Evolutionary conservation across 2,329 filamentous ascomycete species (phyloP).

Genomic region (Pseudocercospora cruenta): DNA sequence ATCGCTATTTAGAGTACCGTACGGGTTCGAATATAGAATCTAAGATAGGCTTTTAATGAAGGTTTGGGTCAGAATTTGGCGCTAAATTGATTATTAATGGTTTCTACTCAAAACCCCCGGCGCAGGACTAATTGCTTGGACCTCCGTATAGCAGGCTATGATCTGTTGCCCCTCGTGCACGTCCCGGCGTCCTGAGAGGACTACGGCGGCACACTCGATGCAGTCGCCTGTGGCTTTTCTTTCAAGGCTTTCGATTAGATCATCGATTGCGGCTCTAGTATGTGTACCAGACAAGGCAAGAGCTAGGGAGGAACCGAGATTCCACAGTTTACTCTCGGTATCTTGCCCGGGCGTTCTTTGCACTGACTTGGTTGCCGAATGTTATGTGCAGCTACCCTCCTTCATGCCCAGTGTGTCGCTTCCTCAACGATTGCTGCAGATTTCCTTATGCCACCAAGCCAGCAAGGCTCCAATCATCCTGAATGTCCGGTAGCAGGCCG

Average conservation of each 20-base stretch:
- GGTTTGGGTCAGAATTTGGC: too few relatives aligned
- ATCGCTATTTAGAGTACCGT: too few relatives aligned
- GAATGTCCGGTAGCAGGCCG: conserved; percentile 29
- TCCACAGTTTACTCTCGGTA: not conserved
- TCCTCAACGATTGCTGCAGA: not conserved
- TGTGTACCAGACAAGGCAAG: conserved; percentile 2
- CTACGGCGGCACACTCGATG: not conserved
- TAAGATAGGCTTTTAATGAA: too few relatives aligned
- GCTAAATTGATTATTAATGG: too few relatives aligned
- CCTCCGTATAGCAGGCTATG: too few relatives aligned
- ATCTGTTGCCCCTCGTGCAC: too few relatives aligned
- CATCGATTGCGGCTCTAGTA: not conserved
- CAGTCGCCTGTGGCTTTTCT: conserved; percentile 4
- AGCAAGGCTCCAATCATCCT: conserved; percentile 9
- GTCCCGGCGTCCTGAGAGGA: too few relatives aligned
- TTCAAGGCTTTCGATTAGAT: not conserved
- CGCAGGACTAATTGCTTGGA: too few relatives aligned
- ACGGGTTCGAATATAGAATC: too few relatives aligned
- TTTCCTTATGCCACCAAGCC: conserved; percentile 3
- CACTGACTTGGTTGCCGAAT: not conserved
- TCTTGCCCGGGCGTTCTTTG: conserved; percentile 6
- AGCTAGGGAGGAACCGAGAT: conserved; percentile 1
- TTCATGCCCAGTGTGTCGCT: conserved; percentile 5
- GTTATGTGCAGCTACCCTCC: conserved; percentile 4
- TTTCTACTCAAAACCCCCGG: too few relatives aligned